These are phyloP conservation scores for Letharia lupina DNA, from an alignment of 495 filamentous ascomycete genomes.

Conservation along the genomic window DNA sequence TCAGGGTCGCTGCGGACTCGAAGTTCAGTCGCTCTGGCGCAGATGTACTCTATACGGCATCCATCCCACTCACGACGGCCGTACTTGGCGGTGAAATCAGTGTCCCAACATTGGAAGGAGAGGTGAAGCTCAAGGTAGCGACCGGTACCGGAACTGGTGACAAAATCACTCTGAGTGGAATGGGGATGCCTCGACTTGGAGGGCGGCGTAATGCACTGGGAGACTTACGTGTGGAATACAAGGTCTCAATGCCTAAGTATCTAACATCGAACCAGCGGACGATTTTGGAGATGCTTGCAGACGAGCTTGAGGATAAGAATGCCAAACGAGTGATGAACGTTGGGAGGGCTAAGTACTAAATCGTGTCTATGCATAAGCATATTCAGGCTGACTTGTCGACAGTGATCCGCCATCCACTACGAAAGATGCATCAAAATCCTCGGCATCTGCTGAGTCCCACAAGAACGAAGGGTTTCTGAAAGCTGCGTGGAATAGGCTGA, in stretches of 20 bases:
- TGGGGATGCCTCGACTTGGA: conserved; percentile 81
- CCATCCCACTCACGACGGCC: conserved; percentile 86
- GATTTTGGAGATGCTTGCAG: conserved; percentile 87
- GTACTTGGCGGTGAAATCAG: conserved; percentile 81
- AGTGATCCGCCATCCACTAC: conserved; percentile 1
- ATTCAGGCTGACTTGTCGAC: conserved; percentile 9
- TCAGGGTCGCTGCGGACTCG: conserved; percentile 72
- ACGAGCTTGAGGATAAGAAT: conserved; percentile 84
- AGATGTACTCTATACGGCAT: conserved; percentile 86
- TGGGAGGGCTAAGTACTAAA: conserved; percentile 39
- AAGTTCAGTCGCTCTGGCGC: conserved; percentile 79
- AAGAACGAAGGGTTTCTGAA: conserved; percentile 82
- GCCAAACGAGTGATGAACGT: conserved; percentile 88
- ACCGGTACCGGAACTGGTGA: conserved; percentile 92
- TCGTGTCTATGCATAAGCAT: not conserved
- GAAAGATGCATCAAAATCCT: conserved; percentile 10
- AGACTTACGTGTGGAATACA: conserved; percentile 89
- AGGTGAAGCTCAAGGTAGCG: conserved; percentile 78
- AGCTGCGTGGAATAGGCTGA: conserved; percentile 80
- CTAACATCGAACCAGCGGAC: conserved; percentile 81
- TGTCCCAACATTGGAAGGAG: conserved; percentile 81
- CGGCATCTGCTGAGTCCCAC: conserved; percentile 38
- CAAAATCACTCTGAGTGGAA: conserved; percentile 72
- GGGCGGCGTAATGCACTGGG: conserved; percentile 50
- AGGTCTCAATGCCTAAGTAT: conserved; percentile 89